Conservation (phyloP, 2,329 filamentous ascomycete species). For the Aspergillus hiratsukae region DNA sequence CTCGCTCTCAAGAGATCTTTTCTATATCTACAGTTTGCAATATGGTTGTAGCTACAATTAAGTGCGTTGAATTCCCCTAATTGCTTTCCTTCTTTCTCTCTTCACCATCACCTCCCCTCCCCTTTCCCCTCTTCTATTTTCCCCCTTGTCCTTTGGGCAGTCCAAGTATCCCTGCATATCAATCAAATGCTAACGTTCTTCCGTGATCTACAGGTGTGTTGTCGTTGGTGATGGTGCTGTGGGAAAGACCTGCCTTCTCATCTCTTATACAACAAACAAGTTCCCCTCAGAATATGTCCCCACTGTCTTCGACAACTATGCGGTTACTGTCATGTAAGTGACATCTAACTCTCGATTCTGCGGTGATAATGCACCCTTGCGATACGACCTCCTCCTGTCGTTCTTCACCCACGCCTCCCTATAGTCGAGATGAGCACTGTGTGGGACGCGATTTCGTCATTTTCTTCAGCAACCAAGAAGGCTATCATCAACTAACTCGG, state of each 20-base stretch:
- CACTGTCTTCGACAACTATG: constrained; percentile 99
- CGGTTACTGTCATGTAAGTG: constrained; percentile 97
- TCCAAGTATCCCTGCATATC: not conserved
- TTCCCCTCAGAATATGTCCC: constrained; percentile 99
- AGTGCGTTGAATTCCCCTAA: constrained; percentile 42
- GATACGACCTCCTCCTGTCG: not conserved
- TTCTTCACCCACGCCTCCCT: not conserved
- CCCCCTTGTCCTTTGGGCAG: constrained; percentile 3
- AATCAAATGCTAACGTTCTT: constrained; percentile 14
- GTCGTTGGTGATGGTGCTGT: constrained; percentile 99
- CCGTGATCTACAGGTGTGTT: constrained; percentile 66
- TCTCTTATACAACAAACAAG: constrained; percentile 99
- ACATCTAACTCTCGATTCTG: not conserved
- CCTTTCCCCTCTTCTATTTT: constrained; percentile 9
- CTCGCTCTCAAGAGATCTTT: constrained; percentile 8
- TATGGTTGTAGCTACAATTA: constrained; percentile 62
- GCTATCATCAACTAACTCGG: constrained; percentile 4
- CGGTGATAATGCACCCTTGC: not conserved
- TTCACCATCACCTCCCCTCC: constrained; percentile 7
- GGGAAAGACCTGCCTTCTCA: constrained; percentile 97
- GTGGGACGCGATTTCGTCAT: not conserved
- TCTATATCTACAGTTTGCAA: constrained; percentile 20
- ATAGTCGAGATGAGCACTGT: not conserved
- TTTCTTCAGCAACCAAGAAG: not conserved
- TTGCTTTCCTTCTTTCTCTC: constrained; percentile 7